These are phyloP conservation scores for Yamadazyma sp. DNA, from an alignment of 805 yeast species.

Conservation along the genomic window DNA sequence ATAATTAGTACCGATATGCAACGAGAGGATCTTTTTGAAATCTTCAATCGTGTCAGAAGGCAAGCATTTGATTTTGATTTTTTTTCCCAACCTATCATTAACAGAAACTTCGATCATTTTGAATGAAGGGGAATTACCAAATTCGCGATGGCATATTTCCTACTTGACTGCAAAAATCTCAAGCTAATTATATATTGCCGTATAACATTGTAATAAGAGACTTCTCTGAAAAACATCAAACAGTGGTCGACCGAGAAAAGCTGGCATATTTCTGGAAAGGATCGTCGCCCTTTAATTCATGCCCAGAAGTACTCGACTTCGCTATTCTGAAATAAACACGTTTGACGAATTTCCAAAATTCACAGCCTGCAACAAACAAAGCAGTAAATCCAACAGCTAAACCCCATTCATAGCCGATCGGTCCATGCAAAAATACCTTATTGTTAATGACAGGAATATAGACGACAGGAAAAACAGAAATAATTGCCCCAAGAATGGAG, in stretches of 20 bases:
- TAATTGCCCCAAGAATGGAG: slow-evolving; percentile 71
- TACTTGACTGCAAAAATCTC: neutral
- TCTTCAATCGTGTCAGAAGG: slow-evolving; percentile 86
- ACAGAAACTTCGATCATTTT: slow-evolving; percentile 43
- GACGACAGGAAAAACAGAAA: slow-evolving; percentile 75
- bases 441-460: slow-evolving; percentile 86
- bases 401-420: slow-evolving; percentile 82
- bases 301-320: slow-evolving; percentile 55
- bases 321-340: slow-evolving; percentile 50
- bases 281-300: slow-evolving; percentile 59
- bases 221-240: slow-evolving; percentile 25
- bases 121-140: too few species aligned
- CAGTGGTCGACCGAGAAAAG: slow-evolving; percentile 41
- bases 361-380: slow-evolving; percentile 60
- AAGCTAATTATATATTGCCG: too few species aligned
- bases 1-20: slow-evolving; percentile 76
- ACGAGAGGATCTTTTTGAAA: slow-evolving; percentile 76
- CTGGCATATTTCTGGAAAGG: slow-evolving; percentile 65
- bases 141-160: neutral
- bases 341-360: slow-evolving; percentile 66
- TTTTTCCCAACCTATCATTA: slow-evolving; percentile 73
- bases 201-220: neutral
- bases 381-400: slow-evolving; percentile 60
- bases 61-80: slow-evolving; percentile 83
- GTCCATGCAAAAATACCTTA: slow-evolving; percentile 69